Evolutionary conservation across 352 stramenopile genomes (phyloP).

Genomic region (Globisporangium okanoganense): DNA sequence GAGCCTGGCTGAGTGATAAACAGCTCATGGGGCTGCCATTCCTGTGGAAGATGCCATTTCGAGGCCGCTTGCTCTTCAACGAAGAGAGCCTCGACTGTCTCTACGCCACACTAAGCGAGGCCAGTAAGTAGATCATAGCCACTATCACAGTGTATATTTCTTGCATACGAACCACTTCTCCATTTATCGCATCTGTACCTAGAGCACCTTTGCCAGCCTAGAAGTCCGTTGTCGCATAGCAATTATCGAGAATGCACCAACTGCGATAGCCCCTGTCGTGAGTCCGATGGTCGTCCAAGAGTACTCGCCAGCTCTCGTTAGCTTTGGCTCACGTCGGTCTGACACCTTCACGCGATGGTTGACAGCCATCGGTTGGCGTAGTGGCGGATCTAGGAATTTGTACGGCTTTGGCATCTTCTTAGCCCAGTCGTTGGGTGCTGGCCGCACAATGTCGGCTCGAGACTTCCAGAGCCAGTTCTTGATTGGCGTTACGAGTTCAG

Average conservation of each 20-base stretch:
- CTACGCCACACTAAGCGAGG: not conserved
- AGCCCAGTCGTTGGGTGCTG: not conserved
- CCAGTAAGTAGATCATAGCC: not conserved
- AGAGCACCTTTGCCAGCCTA: not conserved
- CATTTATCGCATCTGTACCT: not conserved
- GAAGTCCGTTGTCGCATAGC: not conserved
- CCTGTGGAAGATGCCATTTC: not conserved
- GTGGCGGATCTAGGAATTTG: not conserved
- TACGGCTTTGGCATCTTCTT: not conserved
- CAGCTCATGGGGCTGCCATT: not conserved
- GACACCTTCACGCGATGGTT: not conserved
- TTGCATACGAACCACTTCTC: not conserved
- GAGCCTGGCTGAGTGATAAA: too few relatives aligned
- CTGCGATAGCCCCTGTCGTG: not conserved
- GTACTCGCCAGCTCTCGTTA: not conserved
- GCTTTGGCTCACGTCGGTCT: not conserved
- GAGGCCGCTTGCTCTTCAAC: not conserved
- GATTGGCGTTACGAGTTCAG: not conserved
- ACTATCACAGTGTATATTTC: not conserved
- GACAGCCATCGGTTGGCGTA: not conserved
- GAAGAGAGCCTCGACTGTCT: constrained; percentile 4
- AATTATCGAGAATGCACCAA: not conserved
- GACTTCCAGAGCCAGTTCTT: not conserved
- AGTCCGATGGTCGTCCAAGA: not conserved
- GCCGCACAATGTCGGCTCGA: not conserved